A percentile compares a stretch with the other conserved stretches of the same genome.
phyloP scores from a whole-genome alignment of 257 asterid genomes.

The Solanum boliviense region DNA sequence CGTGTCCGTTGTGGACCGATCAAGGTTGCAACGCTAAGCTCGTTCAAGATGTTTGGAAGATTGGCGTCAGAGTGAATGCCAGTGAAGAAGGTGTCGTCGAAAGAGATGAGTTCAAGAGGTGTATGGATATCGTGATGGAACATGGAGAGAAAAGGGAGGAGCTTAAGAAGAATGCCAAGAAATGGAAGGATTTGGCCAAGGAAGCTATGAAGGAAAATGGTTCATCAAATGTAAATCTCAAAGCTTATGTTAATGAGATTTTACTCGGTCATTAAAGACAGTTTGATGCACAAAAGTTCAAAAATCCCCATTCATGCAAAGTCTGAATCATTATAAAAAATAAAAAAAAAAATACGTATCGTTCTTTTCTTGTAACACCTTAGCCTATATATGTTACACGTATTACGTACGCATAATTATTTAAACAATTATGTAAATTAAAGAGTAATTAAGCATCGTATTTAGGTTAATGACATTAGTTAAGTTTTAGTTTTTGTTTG shows the following conservation, averaged over 20 bases:
- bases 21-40: conserved; percentile 42
- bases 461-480: background rate
- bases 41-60: conserved; percentile 40
- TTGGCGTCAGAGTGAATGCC: conserved; percentile 20
- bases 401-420: background rate
- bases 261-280: background rate
- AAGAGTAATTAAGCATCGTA: background rate
- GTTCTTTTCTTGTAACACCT: background rate
- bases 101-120: conserved; percentile 22
- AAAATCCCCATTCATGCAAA: background rate
- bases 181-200: conserved; percentile 34
- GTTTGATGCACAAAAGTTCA: background rate
- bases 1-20: conserved; percentile 40
- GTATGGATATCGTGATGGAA: conserved; percentile 24
- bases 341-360: background rate
- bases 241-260: conserved; percentile 13
- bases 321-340: background rate
- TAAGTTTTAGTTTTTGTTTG: background rate
- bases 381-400: background rate
- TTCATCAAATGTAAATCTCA: conserved; percentile 22
- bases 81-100: conserved; percentile 10
- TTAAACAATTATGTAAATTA: background rate
- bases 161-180: conserved; percentile 18
- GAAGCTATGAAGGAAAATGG: conserved; percentile 29
- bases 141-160: conserved; percentile 9